A percentile compares a stretch with the other conserved stretches of the same genome.
phyloP scores from a whole-genome alignment of 768 basidiomycete species.

The Clitopilus passeckerianus region DNA sequence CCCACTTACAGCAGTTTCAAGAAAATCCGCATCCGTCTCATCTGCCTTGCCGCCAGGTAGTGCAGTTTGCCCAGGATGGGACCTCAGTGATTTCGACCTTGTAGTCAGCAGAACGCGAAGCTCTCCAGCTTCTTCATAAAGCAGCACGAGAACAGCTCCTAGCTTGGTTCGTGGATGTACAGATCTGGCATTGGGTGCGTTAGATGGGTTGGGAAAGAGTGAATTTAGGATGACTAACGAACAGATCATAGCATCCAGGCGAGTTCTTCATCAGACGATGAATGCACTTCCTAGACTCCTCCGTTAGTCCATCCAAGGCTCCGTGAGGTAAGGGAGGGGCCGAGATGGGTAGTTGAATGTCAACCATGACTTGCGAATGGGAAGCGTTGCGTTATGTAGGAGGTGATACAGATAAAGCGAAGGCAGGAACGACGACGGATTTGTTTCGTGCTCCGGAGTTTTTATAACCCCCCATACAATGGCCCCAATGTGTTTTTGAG shows the following conservation, averaged over 20 bases:
- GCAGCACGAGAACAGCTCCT: constrained; percentile 74
- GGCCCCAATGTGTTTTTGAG: not conserved
- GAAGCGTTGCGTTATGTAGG: not conserved
- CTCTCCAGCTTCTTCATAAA: constrained; percentile 66
- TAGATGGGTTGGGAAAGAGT: constrained; percentile 5
- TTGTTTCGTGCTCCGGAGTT: not conserved
- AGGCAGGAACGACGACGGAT: not conserved
- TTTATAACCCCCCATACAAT: not conserved
- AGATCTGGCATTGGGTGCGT: constrained; percentile 20
- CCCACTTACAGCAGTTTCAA: constrained; percentile 69
- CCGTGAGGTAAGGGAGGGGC: constrained; percentile 12
- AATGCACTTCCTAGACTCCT: constrained; percentile 26
- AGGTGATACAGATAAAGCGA: not conserved
- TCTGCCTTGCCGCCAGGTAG: constrained; percentile 82
- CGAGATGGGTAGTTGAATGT: not conserved
- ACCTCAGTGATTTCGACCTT: constrained; percentile 67
- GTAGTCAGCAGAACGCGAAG: constrained; percentile 83
- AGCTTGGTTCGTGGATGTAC: constrained; percentile 35
- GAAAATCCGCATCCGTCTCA: constrained; percentile 52
- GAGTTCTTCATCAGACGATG: constrained; percentile 30
- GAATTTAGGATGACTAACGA: constrained; percentile 28
- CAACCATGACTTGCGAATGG: not conserved
- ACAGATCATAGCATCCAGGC: constrained; percentile 45
- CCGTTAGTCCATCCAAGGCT: constrained; percentile 18
- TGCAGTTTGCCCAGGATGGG: constrained; percentile 80